A percentile compares a stretch with the other conserved stretches of the same genome.
phyloP scores from a whole-genome alignment of 768 basidiomycete genomes.

The Coprinellus aureogranulatus region DNA sequence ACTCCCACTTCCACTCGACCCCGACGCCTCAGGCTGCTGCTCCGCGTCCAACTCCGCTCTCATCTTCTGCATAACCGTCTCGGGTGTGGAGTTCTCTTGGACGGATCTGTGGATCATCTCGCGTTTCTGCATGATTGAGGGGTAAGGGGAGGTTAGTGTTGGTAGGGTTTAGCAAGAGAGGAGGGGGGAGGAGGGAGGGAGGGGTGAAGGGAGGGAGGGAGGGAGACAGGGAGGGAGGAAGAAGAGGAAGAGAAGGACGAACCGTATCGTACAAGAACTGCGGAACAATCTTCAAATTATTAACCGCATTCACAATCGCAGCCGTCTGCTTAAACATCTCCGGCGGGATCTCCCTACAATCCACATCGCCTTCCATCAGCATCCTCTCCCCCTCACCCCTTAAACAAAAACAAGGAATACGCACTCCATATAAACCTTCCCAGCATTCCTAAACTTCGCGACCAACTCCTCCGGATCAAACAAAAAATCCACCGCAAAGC shows the following conservation, averaged over 20 bases:
- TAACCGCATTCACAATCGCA: background rate
- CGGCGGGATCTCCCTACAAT: background rate
- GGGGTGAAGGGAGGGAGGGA: too few species aligned
- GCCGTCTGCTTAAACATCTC: background rate
- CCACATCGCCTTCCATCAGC: too few species aligned
- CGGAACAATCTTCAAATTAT: conserved; percentile 5
- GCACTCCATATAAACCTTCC: background rate
- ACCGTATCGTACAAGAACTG: conserved; percentile 1
- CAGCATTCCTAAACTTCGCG: background rate
- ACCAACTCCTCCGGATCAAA: conserved; percentile 3
- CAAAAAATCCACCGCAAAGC: background rate
- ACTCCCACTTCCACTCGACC: background rate
- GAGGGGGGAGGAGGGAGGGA: too few species aligned
- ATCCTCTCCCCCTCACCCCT: too few species aligned
- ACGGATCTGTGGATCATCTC: background rate
- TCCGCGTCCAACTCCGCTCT: background rate
- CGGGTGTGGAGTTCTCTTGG: background rate
- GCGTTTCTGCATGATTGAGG: background rate
- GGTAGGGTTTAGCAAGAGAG: too few species aligned
- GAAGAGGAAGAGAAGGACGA: background rate
- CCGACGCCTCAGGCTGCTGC: background rate
- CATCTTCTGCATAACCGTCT: background rate
- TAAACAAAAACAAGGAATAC: too few species aligned
- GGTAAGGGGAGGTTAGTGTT: too few species aligned
- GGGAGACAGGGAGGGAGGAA: background rate